Conservation (phyloP, 2,329 filamentous ascomycete genomes). For the Gremmenia infestans region DNA sequence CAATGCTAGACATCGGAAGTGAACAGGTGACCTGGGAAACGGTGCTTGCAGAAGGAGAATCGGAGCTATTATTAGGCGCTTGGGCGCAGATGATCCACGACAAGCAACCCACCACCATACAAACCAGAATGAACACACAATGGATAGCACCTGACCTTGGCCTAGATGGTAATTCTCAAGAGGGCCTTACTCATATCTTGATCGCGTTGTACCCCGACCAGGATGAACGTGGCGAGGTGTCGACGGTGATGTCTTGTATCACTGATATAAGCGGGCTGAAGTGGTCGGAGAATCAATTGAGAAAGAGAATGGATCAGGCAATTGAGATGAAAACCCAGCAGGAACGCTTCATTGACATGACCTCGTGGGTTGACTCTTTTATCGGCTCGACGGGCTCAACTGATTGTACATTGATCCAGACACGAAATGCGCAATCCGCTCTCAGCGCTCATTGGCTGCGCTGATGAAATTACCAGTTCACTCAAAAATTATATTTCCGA, state of each 20-base stretch:
- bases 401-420: not conserved
- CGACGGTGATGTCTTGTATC: constrained; percentile 17
- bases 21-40: constrained; percentile 7
- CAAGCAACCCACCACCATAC: constrained; percentile 9
- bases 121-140: constrained; percentile 9
- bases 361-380: constrained; percentile 32
- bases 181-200: constrained; percentile 15
- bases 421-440: constrained; percentile 73
- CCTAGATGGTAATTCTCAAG: constrained; percentile 11
- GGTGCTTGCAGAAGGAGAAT: constrained; percentile 12
- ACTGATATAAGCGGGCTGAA: constrained; percentile 14
- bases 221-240: constrained; percentile 17
- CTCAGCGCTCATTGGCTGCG: constrained; percentile 68
- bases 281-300: constrained; percentile 17
- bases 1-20: constrained; percentile 8
- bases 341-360: constrained; percentile 76
- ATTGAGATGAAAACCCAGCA: constrained; percentile 62
- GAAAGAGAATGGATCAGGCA: constrained; percentile 42
- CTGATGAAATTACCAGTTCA: constrained; percentile 43
- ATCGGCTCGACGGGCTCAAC: not conserved
- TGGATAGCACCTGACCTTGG: constrained; percentile 15
- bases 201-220: constrained; percentile 17
- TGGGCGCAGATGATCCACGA: constrained; percentile 9
- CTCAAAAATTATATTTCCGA: constrained; percentile 4
- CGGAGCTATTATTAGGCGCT: constrained; percentile 2